Evolutionary conservation across 2,329 filamentous ascomycete genomes (phyloP).

Genomic region (Neonectria punicea): DNA sequence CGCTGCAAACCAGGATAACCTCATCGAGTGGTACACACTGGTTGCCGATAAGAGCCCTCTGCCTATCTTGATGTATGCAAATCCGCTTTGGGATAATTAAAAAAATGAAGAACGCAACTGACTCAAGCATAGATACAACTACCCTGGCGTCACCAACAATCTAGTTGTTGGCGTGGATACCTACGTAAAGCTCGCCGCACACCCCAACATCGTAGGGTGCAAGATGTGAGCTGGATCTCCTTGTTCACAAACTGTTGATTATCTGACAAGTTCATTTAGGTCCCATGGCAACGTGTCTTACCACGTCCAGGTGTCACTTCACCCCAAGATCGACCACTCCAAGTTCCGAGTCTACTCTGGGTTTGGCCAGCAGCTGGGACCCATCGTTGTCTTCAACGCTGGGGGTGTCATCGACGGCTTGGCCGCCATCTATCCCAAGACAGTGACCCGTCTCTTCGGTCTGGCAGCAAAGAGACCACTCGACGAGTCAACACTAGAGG

Average conservation of each 20-base stretch:
- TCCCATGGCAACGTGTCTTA: constrained; percentile 72
- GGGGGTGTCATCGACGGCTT: constrained; percentile 75
- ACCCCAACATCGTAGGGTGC: constrained; percentile 74
- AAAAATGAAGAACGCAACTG: neutral
- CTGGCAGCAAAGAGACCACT: constrained; percentile 50
- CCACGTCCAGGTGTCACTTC: constrained; percentile 68
- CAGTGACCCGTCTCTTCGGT: constrained; percentile 66
- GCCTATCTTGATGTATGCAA: constrained; percentile 65
- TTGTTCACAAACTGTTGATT: constrained; percentile 45
- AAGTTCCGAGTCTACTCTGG: constrained; percentile 71
- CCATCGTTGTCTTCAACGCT: constrained; percentile 70
- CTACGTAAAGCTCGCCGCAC: constrained; percentile 65
- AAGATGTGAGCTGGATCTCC: constrained; percentile 74
- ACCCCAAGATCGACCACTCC: constrained; percentile 66
- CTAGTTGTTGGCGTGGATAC: constrained; percentile 66
- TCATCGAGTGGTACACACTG: constrained; percentile 65
- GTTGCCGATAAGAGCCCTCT: constrained; percentile 66
- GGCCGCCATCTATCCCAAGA: constrained; percentile 72
- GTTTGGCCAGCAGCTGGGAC: constrained; percentile 72
- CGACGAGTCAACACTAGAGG: constrained; percentile 58
- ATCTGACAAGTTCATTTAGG: constrained; percentile 66
- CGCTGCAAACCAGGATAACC: constrained; percentile 62
- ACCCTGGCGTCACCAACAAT: constrained; percentile 73
- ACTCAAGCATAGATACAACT: constrained; percentile 65
- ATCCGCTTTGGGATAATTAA: neutral